Percentiles rank a stretch among this genome's conserved stretches.
Conservation (phyloP, 2,329 filamentous ascomycete genomes). For the Dendrostoma leiphaemia region DNA sequence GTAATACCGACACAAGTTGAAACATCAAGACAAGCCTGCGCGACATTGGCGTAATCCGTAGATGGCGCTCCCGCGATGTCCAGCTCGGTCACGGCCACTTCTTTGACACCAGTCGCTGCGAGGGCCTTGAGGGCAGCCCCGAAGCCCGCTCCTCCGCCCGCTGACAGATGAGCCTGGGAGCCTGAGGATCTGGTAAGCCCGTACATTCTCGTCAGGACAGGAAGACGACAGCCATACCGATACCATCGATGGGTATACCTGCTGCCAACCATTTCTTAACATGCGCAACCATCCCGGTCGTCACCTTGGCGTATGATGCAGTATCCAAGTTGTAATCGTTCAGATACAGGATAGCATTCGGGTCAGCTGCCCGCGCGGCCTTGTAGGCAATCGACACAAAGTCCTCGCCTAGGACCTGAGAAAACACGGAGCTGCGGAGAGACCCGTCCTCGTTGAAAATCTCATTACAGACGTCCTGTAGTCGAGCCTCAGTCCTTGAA, state of each 20-base stretch:
- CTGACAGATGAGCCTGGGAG: constrained; percentile 53
- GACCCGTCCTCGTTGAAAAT: constrained; percentile 61
- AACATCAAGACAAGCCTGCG: constrained; percentile 24
- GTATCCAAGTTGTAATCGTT: constrained; percentile 72
- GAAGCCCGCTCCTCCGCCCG: constrained; percentile 41
- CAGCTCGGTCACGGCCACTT: constrained; percentile 66
- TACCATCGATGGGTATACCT: constrained; percentile 65
- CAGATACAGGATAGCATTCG: constrained; percentile 68
- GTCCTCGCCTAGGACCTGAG: constrained; percentile 64
- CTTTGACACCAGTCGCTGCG: constrained; percentile 46
- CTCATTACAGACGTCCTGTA: constrained; percentile 64
- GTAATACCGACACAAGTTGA: constrained; percentile 24
- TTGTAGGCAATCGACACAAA: constrained; percentile 70
- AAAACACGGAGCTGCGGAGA: constrained; percentile 63
- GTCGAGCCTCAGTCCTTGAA: not conserved
- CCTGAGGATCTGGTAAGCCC: too few relatives aligned
- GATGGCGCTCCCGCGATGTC: constrained; percentile 60
- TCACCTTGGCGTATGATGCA: constrained; percentile 58
- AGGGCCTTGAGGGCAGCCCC: constrained; percentile 51
- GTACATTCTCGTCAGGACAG: too few relatives aligned
- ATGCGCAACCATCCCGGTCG: constrained; percentile 50
- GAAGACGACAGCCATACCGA: too few relatives aligned
- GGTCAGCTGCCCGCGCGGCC: constrained; percentile 65
- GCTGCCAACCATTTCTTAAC: constrained; percentile 63
- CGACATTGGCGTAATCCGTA: constrained; percentile 56